Evolutionary conservation across 202 grass and related monocot genomes (phyloP), one percentile per base, ranked within the genome.

Genomic region (Eragrostis tef): DNA sequence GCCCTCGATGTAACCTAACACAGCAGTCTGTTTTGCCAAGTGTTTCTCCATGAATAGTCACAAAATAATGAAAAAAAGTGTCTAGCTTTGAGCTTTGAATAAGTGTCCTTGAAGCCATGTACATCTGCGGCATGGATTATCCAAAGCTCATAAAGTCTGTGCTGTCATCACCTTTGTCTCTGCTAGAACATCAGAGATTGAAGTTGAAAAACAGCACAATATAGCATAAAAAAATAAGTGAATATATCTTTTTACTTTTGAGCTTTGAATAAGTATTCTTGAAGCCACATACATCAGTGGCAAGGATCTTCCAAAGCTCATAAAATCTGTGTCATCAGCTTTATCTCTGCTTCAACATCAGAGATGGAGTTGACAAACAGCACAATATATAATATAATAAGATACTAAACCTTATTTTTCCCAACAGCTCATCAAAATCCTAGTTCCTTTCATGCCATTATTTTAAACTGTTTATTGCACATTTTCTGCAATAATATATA

Each of bases 221-320:
- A 44, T 20, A 14, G 6, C 64, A 3, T 17, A 34, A 58, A 7
- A 41, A 66, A 53, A 51, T 36, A 42, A 59, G 5, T 65, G 50
- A 64, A 29, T 54, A 3, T 78, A 62, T 6, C 34, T 4, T 79
- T 85, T 43, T 73, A 11, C 6, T 85, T 49, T 64, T 65, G 57
- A 79, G 75, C 67, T 79, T 26, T 79, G 75, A 71, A 64, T 79
- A 45, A 79, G 60, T 46, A 54, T 73, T 5, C 67, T 65, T 85
- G 34, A 17, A 47, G 11, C 31, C 16, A 43, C 78, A 16, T 71
- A 65, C 11, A 65, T 56, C 22, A 64, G 8, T 46, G 10, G 25
- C 15, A 85, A 85, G 57, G 29, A 57, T 73, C 57, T 73, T 79
- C 54, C 20, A 64, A 44, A 43, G 29, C 54, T 78, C 29, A 71